These are phyloP conservation scores for Amylostereum chailletii DNA, from an alignment of 1,284 basidiomycete genomes.

Conservation along the genomic window DNA sequence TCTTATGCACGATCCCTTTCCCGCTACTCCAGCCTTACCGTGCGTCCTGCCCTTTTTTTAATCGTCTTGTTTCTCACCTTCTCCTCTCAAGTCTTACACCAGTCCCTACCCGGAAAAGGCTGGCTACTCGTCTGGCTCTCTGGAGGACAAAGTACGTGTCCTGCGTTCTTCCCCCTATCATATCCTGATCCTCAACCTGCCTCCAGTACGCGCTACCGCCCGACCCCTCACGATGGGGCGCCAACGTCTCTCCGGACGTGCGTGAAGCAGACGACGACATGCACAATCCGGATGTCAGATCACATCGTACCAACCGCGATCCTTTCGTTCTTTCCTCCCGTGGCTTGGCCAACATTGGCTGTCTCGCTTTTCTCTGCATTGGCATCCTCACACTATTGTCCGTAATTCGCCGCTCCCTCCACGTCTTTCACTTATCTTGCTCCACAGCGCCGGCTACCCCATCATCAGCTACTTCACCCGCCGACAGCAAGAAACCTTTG, in stretches of 20 bases:
- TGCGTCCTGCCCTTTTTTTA: too few relatives aligned
- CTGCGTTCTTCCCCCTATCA: not conserved
- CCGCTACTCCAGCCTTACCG: too few relatives aligned
- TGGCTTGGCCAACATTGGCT: constrained; percentile 72
- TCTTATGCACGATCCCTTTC: too few relatives aligned
- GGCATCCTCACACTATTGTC: constrained; percentile 70
- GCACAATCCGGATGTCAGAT: constrained; percentile 67
- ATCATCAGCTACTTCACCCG: not conserved
- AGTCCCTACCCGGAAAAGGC: not conserved
- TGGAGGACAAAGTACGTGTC: not conserved
- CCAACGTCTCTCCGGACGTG: constrained; percentile 32
- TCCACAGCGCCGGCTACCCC: not conserved
- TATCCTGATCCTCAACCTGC: not conserved
- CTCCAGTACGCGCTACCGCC: not conserved
- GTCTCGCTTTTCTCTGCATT: constrained; percentile 53
- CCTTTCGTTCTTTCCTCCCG: constrained; percentile 63
- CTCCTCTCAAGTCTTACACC: too few relatives aligned
- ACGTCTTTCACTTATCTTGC: constrained; percentile 1
- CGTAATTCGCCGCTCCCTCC: constrained; percentile 17
- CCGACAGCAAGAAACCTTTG: not conserved
- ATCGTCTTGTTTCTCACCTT: too few relatives aligned
- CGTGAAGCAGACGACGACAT: constrained; percentile 63
- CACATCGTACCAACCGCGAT: constrained; percentile 54
- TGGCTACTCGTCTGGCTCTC: not conserved
- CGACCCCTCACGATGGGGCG: constrained; percentile 43